phyloP scores from a whole-genome alignment of 78 protist species.

The Dictyostelium purpureum region DNA sequence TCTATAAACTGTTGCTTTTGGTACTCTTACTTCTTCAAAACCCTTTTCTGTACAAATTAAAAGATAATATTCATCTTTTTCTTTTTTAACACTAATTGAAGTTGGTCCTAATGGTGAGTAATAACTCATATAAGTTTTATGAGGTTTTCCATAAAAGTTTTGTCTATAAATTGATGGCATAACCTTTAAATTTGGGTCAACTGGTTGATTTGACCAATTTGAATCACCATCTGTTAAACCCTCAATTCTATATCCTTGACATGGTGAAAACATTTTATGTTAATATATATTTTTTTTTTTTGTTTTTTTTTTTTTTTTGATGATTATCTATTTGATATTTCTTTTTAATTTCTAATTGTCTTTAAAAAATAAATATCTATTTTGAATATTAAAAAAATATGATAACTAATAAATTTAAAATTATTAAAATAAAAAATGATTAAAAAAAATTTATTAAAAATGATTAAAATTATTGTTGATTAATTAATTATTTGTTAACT shows the following conservation, averaged over 20 bases:
- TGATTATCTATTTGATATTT: not conserved
- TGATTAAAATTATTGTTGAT: too few relatives aligned
- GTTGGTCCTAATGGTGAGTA: slow-evolving; percentile 56
- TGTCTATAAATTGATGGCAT: slow-evolving; percentile 54
- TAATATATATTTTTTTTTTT: not conserved
- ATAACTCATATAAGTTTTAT: slow-evolving; percentile 37
- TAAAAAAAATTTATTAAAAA: too few relatives aligned
- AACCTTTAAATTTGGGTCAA: not conserved
- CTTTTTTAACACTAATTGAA: not conserved
- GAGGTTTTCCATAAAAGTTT: slow-evolving; percentile 48
- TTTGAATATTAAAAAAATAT: too few relatives aligned
- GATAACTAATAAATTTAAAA: not conserved
- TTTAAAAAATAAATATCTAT: not conserved
- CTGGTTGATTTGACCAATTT: slow-evolving; percentile 13
- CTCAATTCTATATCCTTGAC: slow-evolving; percentile 57
- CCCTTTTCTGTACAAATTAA: slow-evolving; percentile 56
- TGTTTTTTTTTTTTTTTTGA: not conserved
- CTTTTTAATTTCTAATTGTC: not conserved
- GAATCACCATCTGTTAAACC: slow-evolving; percentile 35
- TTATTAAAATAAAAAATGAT: too few relatives aligned
- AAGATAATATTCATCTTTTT: slow-evolving; percentile 4
- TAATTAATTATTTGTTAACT: too few relatives aligned
- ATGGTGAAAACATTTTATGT: slow-evolving; percentile 44
- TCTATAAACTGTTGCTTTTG: not conserved
- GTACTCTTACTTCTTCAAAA: slow-evolving; percentile 20